These are phyloP conservation scores for Yamadazyma sp. DNA, from an alignment of 805 yeast genomes.

Conservation along the genomic window DNA sequence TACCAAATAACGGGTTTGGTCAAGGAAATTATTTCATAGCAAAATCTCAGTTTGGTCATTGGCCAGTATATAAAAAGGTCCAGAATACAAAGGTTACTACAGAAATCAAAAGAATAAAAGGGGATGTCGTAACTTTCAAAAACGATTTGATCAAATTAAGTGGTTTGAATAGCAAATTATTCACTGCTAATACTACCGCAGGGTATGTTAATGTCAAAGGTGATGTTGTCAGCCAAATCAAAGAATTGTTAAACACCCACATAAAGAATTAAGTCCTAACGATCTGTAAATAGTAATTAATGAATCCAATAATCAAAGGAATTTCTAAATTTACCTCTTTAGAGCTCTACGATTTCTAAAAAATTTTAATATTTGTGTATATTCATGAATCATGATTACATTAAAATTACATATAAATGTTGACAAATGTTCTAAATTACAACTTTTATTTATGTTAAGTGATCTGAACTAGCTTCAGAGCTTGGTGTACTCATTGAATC, in stretches of 20 bases:
- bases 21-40: slow-evolving; percentile 37
- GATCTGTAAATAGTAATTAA: slow-evolving; percentile 11
- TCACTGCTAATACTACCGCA: slow-evolving; percentile 29
- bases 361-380: no score
- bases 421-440: no score
- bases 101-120: slow-evolving; percentile 67
- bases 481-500: slow-evolving; percentile 36
- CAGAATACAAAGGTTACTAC: slow-evolving; percentile 68
- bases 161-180: slow-evolving; percentile 37
- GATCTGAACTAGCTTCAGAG: slow-evolving; percentile 20
- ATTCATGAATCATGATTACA: no score
- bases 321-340: neutral
- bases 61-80: slow-evolving; percentile 77
- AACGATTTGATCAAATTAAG: slow-evolving; percentile 60
- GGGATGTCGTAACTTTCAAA: slow-evolving; percentile 64
- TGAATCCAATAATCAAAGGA: no score
- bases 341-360: no score
- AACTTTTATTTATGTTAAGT: no score
- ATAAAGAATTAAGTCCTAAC: neutral
- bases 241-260: slow-evolving; percentile 22
- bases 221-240: slow-evolving; percentile 30
- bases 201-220: slow-evolving; percentile 42
- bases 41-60: slow-evolving; percentile 60
- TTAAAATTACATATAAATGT: no score
- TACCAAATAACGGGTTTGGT: slow-evolving; percentile 35